Percentiles rank a stretch among this genome's conserved stretches.
These are phyloP conservation scores for Grosmannia huntii DNA, from an alignment of 2,329 filamentous ascomycete genomes.

Conservation along the genomic window DNA sequence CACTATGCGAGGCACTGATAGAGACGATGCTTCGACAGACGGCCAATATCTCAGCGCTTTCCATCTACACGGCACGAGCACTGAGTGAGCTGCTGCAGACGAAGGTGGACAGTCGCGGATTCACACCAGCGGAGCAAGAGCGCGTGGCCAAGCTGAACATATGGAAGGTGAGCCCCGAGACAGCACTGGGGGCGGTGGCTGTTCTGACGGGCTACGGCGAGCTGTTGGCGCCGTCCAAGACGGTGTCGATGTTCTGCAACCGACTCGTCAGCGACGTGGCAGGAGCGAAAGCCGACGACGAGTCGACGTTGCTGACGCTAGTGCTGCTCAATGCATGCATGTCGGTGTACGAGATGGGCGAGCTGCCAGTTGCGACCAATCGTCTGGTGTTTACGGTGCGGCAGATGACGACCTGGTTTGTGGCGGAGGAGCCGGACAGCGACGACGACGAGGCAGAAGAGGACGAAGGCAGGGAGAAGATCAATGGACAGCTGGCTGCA, in stretches of 20 bases:
- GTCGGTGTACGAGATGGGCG: constrained; percentile 35
- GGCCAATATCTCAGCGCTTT: constrained; percentile 26
- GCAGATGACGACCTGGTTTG: constrained; percentile 59
- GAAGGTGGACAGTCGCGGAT: constrained; percentile 33
- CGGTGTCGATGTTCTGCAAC: constrained; percentile 42
- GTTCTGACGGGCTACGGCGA: constrained; percentile 40
- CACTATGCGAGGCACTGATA: constrained; percentile 25
- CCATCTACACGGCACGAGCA: constrained; percentile 39
- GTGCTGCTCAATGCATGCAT: constrained; percentile 41
- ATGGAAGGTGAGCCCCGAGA: constrained; percentile 32
- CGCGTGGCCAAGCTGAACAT: constrained; percentile 31
- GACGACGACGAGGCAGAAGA: neutral
- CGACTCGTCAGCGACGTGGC: constrained; percentile 48
- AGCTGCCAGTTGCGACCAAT: constrained; percentile 48
- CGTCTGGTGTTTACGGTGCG: constrained; percentile 73
- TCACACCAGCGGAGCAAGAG: constrained; percentile 31
- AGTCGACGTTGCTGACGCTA: constrained; percentile 34
- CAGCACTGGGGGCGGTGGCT: constrained; percentile 35
- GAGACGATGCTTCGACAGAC: constrained; percentile 31
- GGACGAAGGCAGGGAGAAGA: neutral
- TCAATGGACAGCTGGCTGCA: constrained; percentile 12
- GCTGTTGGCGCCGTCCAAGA: constrained; percentile 32
- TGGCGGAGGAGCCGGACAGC: constrained; percentile 18
- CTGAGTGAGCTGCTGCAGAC: constrained; percentile 36
- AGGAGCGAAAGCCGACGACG: constrained; percentile 28